Evolutionary conservation across 768 basidiomycete genomes (phyloP), one percentile per base, ranked within the genome.

Genomic region (Termitomyces sp.): DNA sequence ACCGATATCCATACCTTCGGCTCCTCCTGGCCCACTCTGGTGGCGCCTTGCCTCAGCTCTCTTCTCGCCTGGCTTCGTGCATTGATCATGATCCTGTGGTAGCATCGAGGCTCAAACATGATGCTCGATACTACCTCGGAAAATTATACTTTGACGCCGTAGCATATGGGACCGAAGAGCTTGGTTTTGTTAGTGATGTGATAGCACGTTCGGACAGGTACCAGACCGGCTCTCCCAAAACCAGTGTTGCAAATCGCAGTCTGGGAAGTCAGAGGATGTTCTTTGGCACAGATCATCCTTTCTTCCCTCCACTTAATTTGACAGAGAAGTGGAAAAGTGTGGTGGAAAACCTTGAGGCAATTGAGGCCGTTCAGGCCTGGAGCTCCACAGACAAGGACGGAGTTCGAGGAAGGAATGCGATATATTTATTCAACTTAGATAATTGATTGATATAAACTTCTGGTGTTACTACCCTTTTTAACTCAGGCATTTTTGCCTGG

Each of bases 231-330:
- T 62, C 70, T 47, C 65, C 70, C 54, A 59, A 58, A 34, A 51
- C 69, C n/a, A 61, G 63, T 8, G 61, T 55, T 24, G 63, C 70
- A 35, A 71, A 74, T 58, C 67, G 77, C 60, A 74, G 69, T 56
- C 40, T 69, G 48, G 87, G 87, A 34, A 85, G 81, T 57, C 71
- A 72, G 55, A 74, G 79, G 62, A 79, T 90, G 75, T 64, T 93
- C 37, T 93, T 91, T 62, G 92, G 92, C 21, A 93, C 91, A 30
- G 92, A 93, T 65, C 88, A 93, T 66, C 92, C 90, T 0, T 93
- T 93, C 77, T 94, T 94, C 73, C 93, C 92, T 15, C 93, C 92
- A 2, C 76, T 93, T 38, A 70, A 74, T 57, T 70, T 73, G 45
- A 77, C 74, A 43, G 82, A 83, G 56, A 90, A 83, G 65, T 94